These are phyloP conservation scores for Pythium rhizo-oryzae DNA, from an alignment of 352 stramenopile species.

Conservation along the genomic window DNA sequence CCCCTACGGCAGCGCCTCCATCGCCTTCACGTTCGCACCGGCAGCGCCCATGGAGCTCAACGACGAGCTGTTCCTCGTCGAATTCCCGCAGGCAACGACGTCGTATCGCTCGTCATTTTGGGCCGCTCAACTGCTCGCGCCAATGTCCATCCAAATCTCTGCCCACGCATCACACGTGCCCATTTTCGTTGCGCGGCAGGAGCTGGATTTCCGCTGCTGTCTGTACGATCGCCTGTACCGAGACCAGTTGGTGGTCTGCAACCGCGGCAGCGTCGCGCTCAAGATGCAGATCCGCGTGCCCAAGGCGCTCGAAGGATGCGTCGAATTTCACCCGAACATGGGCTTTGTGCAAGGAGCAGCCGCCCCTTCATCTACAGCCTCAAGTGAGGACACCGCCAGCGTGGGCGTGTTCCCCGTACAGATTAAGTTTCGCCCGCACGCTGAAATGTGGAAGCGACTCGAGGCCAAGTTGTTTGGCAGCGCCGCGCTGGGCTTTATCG, in stretches of 20 bases:
- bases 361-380: not conserved
- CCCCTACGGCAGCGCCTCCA: conserved; percentile 44
- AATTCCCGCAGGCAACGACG: conserved; percentile 34
- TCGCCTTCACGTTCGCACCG: conserved; percentile 70
- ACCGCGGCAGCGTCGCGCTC: conserved; percentile 88
- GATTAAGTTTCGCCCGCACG: conserved; percentile 44
- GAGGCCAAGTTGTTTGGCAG: conserved; percentile 27
- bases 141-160: conserved; percentile 27
- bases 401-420: conserved; percentile 46
- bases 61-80: conserved; percentile 38
- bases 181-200: conserved; percentile 36
- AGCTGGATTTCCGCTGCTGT: conserved; percentile 85
- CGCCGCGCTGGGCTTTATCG: conserved; percentile 22
- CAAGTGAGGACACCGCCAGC: not conserved
- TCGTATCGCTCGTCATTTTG: conserved; percentile 17
- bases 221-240: conserved; percentile 89
- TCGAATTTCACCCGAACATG: conserved; percentile 87
- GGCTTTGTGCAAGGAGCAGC: conserved; percentile 75
- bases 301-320: conserved; percentile 48
- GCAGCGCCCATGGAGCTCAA: conserved; percentile 39
- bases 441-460: conserved; percentile 31
- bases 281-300: conserved; percentile 81
- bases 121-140: conserved; percentile 4
- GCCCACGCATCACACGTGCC: conserved; percentile 46
- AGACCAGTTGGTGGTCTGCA: conserved; percentile 74